A percentile compares a stretch with the other conserved stretches of the same genome.
These are phyloP conservation scores for Hyaloperonospora arabidopsidis DNA, from an alignment of 352 stramenopile species.

Conservation along the genomic window DNA sequence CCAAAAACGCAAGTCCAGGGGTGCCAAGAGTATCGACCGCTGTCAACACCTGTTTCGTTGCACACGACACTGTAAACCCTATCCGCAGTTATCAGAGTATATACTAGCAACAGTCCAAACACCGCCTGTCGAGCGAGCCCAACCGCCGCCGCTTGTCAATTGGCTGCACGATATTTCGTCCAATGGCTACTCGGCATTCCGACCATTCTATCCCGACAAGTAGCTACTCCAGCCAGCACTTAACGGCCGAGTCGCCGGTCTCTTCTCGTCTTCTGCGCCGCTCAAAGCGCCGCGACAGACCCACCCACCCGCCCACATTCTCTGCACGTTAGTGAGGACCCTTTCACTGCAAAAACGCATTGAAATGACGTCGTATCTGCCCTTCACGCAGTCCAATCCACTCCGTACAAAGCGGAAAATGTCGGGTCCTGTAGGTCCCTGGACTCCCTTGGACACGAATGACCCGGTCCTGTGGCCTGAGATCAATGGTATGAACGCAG, in stretches of 20 bases:
- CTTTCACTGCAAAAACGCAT: not conserved
- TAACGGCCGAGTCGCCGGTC: constrained; percentile 12
- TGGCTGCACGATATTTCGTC: not conserved
- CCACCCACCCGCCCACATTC: not conserved
- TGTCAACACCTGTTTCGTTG: no score
- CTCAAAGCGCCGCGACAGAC: not conserved
- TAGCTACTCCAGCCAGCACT: constrained; percentile 11
- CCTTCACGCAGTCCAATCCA: constrained; percentile 25
- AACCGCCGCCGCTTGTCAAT: not conserved
- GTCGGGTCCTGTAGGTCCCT: constrained; percentile 36
- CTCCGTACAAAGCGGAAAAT: constrained; percentile 54
- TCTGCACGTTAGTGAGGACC: not conserved
- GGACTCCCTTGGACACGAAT: constrained; percentile 32
- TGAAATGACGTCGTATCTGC: constrained; percentile 35
- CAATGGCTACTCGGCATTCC: not conserved
- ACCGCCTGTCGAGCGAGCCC: no score
- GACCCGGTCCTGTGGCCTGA: constrained; percentile 12
- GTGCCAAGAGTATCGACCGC: no score
- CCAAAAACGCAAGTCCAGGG: no score
- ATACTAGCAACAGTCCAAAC: no score
- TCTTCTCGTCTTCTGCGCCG: constrained; percentile 9
- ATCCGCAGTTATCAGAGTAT: no score
- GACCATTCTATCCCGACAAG: not conserved
- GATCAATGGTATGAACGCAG: constrained; percentile 6
- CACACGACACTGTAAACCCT: no score